These are phyloP conservation scores for Aspergillus floridensis DNA, from an alignment of 2,329 filamentous ascomycete species.

Conservation along the genomic window DNA sequence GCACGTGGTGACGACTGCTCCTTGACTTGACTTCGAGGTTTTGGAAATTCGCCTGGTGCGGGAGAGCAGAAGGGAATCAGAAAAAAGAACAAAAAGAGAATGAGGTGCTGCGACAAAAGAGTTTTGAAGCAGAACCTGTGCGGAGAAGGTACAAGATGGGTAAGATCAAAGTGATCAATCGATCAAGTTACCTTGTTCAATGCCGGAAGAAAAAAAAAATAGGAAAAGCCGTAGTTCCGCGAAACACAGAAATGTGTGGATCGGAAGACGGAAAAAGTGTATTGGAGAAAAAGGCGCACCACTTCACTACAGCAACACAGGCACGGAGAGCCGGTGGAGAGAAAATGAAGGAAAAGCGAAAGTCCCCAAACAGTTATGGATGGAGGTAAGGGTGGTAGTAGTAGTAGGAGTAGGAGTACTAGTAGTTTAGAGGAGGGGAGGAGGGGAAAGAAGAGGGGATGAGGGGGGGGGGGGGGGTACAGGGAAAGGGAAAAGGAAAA, in stretches of 20 bases:
- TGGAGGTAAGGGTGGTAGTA: neutral
- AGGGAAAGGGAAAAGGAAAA: slow-evolving; percentile 17
- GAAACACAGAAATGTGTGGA: slow-evolving; percentile 16
- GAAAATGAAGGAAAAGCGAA: slow-evolving; percentile 19
- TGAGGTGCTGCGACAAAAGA: slow-evolving; percentile 17
- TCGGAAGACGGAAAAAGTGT: slow-evolving; percentile 21
- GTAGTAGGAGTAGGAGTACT: too few relatives aligned
- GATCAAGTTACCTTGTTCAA: slow-evolving; percentile 22
- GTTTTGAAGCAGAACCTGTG: slow-evolving; percentile 21
- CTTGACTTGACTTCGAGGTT: slow-evolving; percentile 12
- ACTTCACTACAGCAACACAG: slow-evolving; percentile 24
- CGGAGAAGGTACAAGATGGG: slow-evolving; percentile 16
- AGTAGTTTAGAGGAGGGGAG: slow-evolving; percentile 14
- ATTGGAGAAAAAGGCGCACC: slow-evolving; percentile 21
- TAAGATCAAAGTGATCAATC: slow-evolving; percentile 16
- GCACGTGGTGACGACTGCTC: slow-evolving; percentile 24
- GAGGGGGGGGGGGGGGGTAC: slow-evolving; percentile 15
- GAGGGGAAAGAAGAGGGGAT: slow-evolving; percentile 25
- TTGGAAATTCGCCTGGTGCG: neutral
- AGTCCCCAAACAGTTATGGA: slow-evolving; percentile 20
- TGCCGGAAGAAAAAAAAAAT: slow-evolving; percentile 12
- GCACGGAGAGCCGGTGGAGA: slow-evolving; percentile 18
- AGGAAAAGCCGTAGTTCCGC: slow-evolving; percentile 17
- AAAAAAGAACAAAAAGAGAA: slow-evolving; percentile 8
- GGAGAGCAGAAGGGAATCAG: slow-evolving; percentile 12